Evolutionary conservation across 345 rosid genomes (phyloP).

Genomic region (Eucalyptus curtisii): DNA sequence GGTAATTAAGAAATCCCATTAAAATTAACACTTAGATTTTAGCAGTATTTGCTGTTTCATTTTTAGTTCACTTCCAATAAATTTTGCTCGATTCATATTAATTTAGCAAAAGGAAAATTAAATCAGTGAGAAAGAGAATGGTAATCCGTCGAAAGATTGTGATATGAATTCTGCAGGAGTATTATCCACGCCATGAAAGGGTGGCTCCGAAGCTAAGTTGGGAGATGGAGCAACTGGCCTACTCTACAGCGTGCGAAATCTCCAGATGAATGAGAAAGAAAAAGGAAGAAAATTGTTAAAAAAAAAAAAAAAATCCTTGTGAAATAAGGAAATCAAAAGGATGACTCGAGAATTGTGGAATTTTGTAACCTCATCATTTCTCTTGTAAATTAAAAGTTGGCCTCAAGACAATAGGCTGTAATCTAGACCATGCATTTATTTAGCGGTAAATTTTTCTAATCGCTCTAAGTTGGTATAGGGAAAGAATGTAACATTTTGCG

Average conservation of each 20-base stretch:
- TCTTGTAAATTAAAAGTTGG: not conserved
- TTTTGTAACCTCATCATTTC: conserved; percentile 8
- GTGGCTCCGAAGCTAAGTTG: conserved; percentile 69
- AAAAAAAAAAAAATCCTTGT: not conserved
- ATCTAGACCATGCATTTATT: not conserved
- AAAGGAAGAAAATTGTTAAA: not conserved
- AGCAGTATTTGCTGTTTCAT: not conserved
- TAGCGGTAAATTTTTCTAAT: not conserved
- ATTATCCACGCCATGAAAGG: conserved; percentile 59
- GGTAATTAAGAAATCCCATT: not conserved
- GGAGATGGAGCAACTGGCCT: conserved; percentile 51
- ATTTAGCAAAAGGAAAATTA: not conserved
- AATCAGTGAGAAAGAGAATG: not conserved
- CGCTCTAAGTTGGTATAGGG: not conserved
- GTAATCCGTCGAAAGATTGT: not conserved
- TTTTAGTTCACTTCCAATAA: not conserved
- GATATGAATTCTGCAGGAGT: conserved; percentile 28
- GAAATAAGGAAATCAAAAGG: not conserved
- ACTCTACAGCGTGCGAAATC: conserved; percentile 1
- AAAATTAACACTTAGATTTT: not conserved
- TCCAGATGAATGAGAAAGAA: conserved; percentile 39
- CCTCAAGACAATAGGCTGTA: not conserved
- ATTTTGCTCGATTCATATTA: not conserved
- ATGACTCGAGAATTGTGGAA: not conserved
- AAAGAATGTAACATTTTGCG: not conserved